These are phyloP conservation scores for Tagetes patula DNA, from an alignment of 129 eudicot species.

Conservation along the genomic window DNA sequence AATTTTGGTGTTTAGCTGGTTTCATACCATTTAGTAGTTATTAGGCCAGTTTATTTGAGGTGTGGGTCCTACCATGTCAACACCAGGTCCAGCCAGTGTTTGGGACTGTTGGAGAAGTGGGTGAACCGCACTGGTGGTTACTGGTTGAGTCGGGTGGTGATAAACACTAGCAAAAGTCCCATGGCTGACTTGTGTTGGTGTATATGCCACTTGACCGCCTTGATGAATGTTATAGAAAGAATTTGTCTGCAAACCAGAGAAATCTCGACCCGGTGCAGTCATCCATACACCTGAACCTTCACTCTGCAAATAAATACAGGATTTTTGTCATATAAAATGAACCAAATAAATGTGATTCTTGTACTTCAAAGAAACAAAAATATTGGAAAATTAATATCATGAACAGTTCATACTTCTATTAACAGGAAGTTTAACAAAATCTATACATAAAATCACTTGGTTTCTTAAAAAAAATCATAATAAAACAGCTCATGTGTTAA, in stretches of 20 bases:
- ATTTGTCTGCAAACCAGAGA: constrained; percentile 43
- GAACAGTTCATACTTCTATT: background rate
- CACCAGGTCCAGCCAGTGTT: constrained; percentile 41
- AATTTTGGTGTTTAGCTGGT: constrained; percentile 23
- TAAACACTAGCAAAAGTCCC: constrained; percentile 58
- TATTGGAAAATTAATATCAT: background rate
- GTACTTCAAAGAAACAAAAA: background rate
- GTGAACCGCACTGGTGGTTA: constrained; percentile 65
- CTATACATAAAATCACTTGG: background rate
- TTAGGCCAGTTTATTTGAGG: constrained; percentile 82
- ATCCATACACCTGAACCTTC: constrained; percentile 76
- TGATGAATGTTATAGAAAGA: constrained; percentile 75
- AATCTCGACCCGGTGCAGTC: constrained; percentile 58
- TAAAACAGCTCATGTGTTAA: background rate
- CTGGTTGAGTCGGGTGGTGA: constrained; percentile 77
- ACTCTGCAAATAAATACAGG: constrained; percentile 40
- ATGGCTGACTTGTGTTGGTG: constrained; percentile 68
- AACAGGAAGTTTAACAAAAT: background rate
- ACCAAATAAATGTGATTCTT: background rate
- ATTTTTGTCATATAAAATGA: background rate
- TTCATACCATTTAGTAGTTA: constrained; percentile 46
- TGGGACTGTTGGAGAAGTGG: constrained; percentile 80
- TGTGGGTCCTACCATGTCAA: constrained; percentile 52
- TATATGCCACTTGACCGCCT: constrained; percentile 58
- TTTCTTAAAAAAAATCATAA: background rate